These are phyloP conservation scores for Suhomyces faveliae DNA, from an alignment of 805 yeast species.

Conservation along the genomic window DNA sequence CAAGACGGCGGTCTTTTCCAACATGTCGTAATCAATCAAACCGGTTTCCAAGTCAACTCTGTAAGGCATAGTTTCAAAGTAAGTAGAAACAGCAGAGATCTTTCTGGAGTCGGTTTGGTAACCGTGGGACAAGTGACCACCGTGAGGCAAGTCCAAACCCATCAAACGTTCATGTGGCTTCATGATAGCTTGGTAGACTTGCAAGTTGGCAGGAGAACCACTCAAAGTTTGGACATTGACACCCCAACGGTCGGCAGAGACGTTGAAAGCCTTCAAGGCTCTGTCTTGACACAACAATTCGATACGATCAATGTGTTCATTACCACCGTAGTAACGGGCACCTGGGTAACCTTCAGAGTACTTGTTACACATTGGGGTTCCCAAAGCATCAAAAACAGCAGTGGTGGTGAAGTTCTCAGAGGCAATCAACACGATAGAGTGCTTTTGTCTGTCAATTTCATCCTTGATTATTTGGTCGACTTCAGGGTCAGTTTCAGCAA, in stretches of 20 bases:
- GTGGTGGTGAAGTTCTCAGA: slow-evolving; percentile 95
- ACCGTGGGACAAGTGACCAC: slow-evolving; percentile 97
- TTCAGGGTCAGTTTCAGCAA: slow-evolving; percentile 77
- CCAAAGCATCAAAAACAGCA: slow-evolving; percentile 90
- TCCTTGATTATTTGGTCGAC: slow-evolving; percentile 72
- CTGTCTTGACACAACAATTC: slow-evolving; percentile 88
- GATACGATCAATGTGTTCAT: slow-evolving; percentile 88
- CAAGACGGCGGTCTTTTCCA: slow-evolving; percentile 76
- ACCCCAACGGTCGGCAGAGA: slow-evolving; percentile 87
- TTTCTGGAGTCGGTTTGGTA: slow-evolving; percentile 88
- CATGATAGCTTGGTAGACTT: slow-evolving; percentile 85
- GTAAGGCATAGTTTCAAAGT: slow-evolving; percentile 98
- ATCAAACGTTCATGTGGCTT: slow-evolving; percentile 89
- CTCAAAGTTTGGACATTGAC: slow-evolving; percentile 94
- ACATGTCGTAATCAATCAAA: slow-evolving; percentile 83
- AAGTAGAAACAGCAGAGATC: slow-evolving; percentile 88
- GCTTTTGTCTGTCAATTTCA: slow-evolving; percentile 84
- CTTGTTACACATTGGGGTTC: slow-evolving; percentile 96
- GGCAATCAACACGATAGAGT: slow-evolving; percentile 89
- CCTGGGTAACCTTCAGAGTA: slow-evolving; percentile 99
- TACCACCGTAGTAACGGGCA: slow-evolving; percentile 97
- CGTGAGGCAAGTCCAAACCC: slow-evolving; percentile 98
- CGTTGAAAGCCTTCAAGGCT: slow-evolving; percentile 79
- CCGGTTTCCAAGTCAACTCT: slow-evolving; percentile 85
- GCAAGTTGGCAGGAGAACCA: slow-evolving; percentile 96